Percentiles rank a stretch among this genome's conserved stretches.
phyloP scores from a whole-genome alignment of 2,329 filamentous ascomycete genomes.

The Talaromyces sp. region DNA sequence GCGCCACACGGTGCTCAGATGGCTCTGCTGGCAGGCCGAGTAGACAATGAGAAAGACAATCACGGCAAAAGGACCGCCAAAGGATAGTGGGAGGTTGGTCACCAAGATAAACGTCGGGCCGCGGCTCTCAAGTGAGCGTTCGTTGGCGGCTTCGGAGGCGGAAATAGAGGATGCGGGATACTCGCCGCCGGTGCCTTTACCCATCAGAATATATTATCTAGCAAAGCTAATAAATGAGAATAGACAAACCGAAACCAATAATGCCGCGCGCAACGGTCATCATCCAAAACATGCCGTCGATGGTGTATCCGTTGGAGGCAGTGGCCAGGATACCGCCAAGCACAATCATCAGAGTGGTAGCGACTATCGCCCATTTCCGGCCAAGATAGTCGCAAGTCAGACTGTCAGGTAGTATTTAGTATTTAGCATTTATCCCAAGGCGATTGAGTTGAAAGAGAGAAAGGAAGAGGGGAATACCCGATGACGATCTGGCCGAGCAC shows the following conservation, averaged over 20 bases:
- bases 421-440: too few relatives aligned
- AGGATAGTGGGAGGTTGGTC: conserved; percentile 39
- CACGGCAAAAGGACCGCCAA: conserved; percentile 39
- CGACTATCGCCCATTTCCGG: conserved; percentile 41
- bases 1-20: conserved; percentile 42
- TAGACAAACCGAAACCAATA: conserved; percentile 37
- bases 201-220: neutral
- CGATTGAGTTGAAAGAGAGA: neutral
- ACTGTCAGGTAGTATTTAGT: conserved; percentile 6
- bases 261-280: conserved; percentile 46
- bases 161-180: conserved; percentile 46
- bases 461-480: conserved; percentile 14
- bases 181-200: conserved; percentile 36
- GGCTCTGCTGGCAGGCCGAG: conserved; percentile 28
- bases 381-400: conserved; percentile 43
- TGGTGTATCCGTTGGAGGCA: conserved; percentile 40
- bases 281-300: conserved; percentile 50
- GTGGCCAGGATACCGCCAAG: conserved; percentile 43
- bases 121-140: conserved; percentile 34
- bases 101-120: conserved; percentile 44
- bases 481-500: conserved; percentile 22
- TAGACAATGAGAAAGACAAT: conserved; percentile 45
- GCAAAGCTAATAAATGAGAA: neutral
- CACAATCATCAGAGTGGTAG: conserved; percentile 43
- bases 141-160: conserved; percentile 46